These are phyloP conservation scores for Parathielavia appendiculata DNA, from an alignment of 495 filamentous ascomycete genomes.

Conservation along the genomic window DNA sequence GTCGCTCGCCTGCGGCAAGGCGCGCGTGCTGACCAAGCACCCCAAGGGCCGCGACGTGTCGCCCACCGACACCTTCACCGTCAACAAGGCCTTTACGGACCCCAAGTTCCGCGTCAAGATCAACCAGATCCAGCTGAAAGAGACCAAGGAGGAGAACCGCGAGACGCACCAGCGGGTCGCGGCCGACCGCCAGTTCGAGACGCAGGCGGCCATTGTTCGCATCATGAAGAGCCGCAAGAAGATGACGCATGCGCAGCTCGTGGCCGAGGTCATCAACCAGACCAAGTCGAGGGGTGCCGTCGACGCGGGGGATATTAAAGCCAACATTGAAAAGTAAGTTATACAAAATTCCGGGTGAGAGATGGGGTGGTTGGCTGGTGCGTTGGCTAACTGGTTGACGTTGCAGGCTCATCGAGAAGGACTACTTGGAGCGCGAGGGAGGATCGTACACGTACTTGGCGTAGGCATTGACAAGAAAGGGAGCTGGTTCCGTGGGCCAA, in stretches of 20 bases:
- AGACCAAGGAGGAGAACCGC: slow-evolving; percentile 82
- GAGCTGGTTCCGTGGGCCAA: background rate
- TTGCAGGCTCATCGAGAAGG: slow-evolving; percentile 47
- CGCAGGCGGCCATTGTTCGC: slow-evolving; percentile 91
- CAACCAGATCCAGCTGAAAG: slow-evolving; percentile 95
- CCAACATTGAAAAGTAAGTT: slow-evolving; percentile 88
- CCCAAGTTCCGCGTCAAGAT: slow-evolving; percentile 92
- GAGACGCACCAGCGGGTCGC: slow-evolving; percentile 86
- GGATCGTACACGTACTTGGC: slow-evolving; percentile 78
- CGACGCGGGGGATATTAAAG: slow-evolving; percentile 83
- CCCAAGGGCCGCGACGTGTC: slow-evolving; percentile 80
- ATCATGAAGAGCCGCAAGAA: slow-evolving; percentile 94
- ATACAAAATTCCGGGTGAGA: background rate
- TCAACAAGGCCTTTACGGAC: slow-evolving; percentile 72
- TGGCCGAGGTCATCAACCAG: slow-evolving; percentile 81
- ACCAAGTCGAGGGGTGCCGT: slow-evolving; percentile 79
- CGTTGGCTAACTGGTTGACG: background rate
- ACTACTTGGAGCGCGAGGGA: slow-evolving; percentile 75
- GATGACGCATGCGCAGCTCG: slow-evolving; percentile 76
- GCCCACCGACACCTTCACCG: slow-evolving; percentile 68
- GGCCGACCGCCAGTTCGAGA: slow-evolving; percentile 88
- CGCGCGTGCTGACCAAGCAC: slow-evolving; percentile 77
- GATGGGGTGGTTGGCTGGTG: background rate
- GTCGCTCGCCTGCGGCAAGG: slow-evolving; percentile 84
- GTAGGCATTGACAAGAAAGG: slow-evolving; percentile 30